These are phyloP conservation scores for Polychaeton citri DNA, from an alignment of 2,329 filamentous ascomycete genomes.

Conservation along the genomic window DNA sequence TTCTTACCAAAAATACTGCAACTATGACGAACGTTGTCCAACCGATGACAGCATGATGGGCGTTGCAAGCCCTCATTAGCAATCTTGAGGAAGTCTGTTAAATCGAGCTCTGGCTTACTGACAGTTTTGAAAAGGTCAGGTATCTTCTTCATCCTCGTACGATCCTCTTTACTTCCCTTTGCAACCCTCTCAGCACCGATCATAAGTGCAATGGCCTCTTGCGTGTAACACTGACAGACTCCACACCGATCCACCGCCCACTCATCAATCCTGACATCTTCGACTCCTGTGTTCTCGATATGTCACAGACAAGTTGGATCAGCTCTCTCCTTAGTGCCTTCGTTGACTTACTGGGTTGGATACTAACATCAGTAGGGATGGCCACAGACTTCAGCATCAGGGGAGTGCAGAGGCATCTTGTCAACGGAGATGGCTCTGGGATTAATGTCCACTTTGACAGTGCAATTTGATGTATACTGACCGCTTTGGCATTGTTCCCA, in stretches of 20 bases:
- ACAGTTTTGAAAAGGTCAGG: constrained; percentile 25
- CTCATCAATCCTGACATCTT: constrained; percentile 45
- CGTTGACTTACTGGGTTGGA: constrained; percentile 36
- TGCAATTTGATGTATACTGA: constrained; percentile 48
- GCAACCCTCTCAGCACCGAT: constrained; percentile 47
- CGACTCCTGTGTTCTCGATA: constrained; percentile 39
- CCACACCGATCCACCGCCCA: constrained; percentile 20
- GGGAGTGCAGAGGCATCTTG: constrained; percentile 37
- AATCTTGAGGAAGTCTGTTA: too few species aligned
- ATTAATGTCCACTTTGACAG: constrained; percentile 37
- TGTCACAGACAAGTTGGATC: constrained; percentile 14
- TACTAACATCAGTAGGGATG: constrained; percentile 36
- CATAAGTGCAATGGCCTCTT: constrained; percentile 42
- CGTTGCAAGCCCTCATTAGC: too few species aligned
- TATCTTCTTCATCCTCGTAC: constrained; percentile 42
- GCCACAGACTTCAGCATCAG: constrained; percentile 47
- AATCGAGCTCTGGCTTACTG: too few species aligned
- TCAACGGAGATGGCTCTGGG: constrained; percentile 33
- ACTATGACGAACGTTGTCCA: too few species aligned
- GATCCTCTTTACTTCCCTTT: constrained; percentile 44
- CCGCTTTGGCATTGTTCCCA: constrained; percentile 41
- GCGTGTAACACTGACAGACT: constrained; percentile 35
- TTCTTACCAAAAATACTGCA: too few species aligned
- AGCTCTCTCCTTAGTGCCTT: constrained; percentile 39
- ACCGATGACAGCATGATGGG: too few species aligned